Conservation (phyloP, 2,329 filamentous ascomycete species). For the Xylariaceae sp. region DNA sequence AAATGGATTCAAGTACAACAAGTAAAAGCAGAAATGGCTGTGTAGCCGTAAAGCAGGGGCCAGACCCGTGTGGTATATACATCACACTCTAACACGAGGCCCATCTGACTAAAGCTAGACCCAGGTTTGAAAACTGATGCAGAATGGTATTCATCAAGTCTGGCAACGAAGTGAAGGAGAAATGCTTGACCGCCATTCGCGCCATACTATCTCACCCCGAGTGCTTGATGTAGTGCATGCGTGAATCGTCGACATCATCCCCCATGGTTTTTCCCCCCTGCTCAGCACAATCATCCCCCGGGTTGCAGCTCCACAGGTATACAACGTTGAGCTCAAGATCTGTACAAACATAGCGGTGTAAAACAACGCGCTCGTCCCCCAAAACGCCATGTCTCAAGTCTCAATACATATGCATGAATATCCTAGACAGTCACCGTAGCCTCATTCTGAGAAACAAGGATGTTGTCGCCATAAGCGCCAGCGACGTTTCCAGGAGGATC, state of each 20-base stretch:
- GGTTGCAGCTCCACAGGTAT: no score
- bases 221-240: constrained; percentile 10
- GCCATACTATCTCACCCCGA: constrained; percentile 11
- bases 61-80: constrained; percentile 19
- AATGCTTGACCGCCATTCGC: constrained; percentile 11
- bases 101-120: constrained; percentile 14
- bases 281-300: no score
- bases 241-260: constrained; percentile 19
- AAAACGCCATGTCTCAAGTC: constrained; percentile 7
- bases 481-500: constrained; percentile 59
- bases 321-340: no score
- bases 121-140: constrained; percentile 12
- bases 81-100: constrained; percentile 5
- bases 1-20: constrained; percentile 25
- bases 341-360: no score
- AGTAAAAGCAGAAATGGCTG: constrained; percentile 21
- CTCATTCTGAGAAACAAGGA: constrained; percentile 40
- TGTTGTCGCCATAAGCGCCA: constrained; percentile 48
- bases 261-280: constrained; percentile 7
- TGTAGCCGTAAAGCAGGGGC: constrained; percentile 20
- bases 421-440: constrained; percentile 25
- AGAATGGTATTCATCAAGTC: constrained; percentile 15
- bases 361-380: no score
- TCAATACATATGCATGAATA: neutral
- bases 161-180: constrained; percentile 26